Evolutionary conservation across 148 eudicot genomes (phyloP).

Genomic region (Fagopyrum esculentum): DNA sequence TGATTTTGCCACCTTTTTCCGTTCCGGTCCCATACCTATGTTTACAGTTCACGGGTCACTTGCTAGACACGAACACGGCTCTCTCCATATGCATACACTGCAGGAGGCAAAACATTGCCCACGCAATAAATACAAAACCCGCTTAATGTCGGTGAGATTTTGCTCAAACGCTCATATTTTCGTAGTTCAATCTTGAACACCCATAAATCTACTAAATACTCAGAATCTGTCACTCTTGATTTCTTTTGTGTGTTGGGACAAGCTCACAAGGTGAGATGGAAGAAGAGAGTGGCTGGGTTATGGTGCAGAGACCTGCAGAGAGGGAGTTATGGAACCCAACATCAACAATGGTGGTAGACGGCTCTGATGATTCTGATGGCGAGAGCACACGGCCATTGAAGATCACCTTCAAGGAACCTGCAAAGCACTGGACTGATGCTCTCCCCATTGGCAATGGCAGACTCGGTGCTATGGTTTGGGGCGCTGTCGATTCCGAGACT

Average conservation of each 20-base stretch:
- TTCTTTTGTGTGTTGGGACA: background rate
- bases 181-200: background rate
- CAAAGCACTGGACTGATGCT: constrained; percentile 86
- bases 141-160: background rate
- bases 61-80: background rate
- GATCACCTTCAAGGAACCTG: constrained; percentile 46
- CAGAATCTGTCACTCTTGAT: background rate
- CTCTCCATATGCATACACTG: background rate
- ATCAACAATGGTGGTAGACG: constrained; percentile 4
- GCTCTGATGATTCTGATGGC: background rate
- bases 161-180: background rate
- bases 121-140: constrained; percentile 5
- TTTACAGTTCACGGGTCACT: background rate
- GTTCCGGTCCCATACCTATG: background rate
- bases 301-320: constrained; percentile 26
- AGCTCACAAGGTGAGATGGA: constrained; percentile 12
- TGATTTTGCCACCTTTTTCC: background rate
- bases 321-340: constrained; percentile 43
- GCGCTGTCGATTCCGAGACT: constrained; percentile 48
- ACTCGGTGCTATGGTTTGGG: constrained; percentile 82
- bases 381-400: constrained; percentile 32
- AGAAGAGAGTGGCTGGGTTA: constrained; percentile 34
- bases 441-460: constrained; percentile 83
- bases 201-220: background rate
- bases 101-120: background rate